Evolutionary conservation across 768 basidiomycete species (phyloP).

Genomic region (Tubosaeta sp.): DNA sequence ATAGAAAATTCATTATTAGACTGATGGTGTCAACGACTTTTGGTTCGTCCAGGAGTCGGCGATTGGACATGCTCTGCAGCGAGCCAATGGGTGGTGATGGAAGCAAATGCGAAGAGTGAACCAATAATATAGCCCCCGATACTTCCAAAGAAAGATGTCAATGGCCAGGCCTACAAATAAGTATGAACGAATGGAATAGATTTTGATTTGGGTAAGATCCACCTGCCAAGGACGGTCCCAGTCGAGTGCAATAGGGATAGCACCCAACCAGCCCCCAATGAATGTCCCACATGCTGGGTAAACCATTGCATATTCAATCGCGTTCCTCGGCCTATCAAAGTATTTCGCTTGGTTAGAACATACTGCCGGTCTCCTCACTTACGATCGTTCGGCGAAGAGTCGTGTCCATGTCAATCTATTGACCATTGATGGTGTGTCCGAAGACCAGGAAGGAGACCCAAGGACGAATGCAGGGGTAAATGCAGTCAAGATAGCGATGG

Average conservation of each 20-base stretch:
- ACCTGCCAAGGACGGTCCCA: slow-evolving; percentile 99
- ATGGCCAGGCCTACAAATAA: slow-evolving; percentile 70
- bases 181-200: not conserved
- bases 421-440: slow-evolving; percentile 41
- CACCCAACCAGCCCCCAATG: slow-evolving; percentile 77
- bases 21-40: slow-evolving; percentile 17
- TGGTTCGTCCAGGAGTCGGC: slow-evolving; percentile 19
- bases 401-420: slow-evolving; percentile 68
- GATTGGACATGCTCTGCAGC: slow-evolving; percentile 36
- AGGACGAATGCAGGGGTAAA: slow-evolving; percentile 70
- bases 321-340: slow-evolving; percentile 46
- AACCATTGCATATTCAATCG: slow-evolving; percentile 72
- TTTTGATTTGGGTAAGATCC: slow-evolving; percentile 20
- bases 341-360: not conserved
- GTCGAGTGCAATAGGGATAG: slow-evolving; percentile 84
- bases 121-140: slow-evolving; percentile 63
- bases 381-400: slow-evolving; percentile 81
- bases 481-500: slow-evolving; percentile 61
- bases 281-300: slow-evolving; percentile 74
- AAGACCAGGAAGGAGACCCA: slow-evolving; percentile 51
- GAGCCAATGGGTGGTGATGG: slow-evolving; percentile 37
- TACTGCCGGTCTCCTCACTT: slow-evolving; percentile 32
- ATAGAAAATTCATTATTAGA: not conserved
- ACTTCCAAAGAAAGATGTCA: slow-evolving; percentile 72
- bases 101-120: slow-evolving; percentile 49